Conservation (phyloP, 2,329 filamentous ascomycete species). For the Pseudocercospora eumusae region DNA sequence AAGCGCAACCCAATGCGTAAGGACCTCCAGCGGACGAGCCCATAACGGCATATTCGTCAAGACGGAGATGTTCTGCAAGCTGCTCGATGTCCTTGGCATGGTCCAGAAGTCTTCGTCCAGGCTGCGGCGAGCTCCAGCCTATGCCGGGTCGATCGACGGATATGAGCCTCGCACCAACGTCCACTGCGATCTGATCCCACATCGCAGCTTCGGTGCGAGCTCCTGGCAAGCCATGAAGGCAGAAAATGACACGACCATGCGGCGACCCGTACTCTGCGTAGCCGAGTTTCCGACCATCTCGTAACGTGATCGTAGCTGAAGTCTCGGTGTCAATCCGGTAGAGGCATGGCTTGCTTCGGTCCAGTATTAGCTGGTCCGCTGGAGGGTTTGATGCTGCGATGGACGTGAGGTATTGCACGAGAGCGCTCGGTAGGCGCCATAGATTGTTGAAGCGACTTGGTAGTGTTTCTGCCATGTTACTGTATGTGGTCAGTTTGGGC, state of each 20-base stretch:
- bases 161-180: conserved; percentile 45
- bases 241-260: conserved; percentile 43
- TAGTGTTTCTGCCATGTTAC: neutral
- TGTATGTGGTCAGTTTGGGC: neutral
- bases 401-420: neutral
- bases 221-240: conserved; percentile 48
- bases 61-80: conserved; percentile 45
- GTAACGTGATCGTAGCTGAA: conserved; percentile 13
- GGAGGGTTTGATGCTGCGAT: neutral
- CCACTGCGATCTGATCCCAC: conserved; percentile 40
- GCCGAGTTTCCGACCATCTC: conserved; percentile 46
- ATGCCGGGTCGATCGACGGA: conserved; percentile 49
- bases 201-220: conserved; percentile 46
- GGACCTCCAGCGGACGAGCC: conserved; percentile 52
- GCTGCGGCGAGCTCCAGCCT: conserved; percentile 47
- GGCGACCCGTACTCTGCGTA: conserved; percentile 48
- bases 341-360: neutral
- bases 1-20: conserved; percentile 51
- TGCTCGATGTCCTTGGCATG: conserved; percentile 48
- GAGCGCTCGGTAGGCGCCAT: neutral
- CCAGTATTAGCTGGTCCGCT: neutral
- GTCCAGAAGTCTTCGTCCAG: conserved; percentile 43
- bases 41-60: conserved; percentile 48
- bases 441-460: neutral
- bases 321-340: conserved; percentile 10